Evolutionary conservation across 768 basidiomycete species (phyloP), one percentile per base, ranked within the genome.

Genomic region (Lentinula detonsa): DNA sequence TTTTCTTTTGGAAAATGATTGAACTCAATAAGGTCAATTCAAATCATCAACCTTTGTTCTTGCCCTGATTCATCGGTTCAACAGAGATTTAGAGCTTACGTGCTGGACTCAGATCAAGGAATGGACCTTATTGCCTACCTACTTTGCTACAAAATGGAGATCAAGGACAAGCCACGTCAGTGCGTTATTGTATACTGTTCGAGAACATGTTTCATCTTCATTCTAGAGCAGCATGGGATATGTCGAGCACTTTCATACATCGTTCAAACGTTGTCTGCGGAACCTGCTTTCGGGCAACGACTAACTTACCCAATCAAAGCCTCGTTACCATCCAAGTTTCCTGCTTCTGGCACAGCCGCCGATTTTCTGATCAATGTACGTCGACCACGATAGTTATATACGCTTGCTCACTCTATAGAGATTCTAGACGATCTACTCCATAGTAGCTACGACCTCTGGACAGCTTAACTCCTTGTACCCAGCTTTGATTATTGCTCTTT

Each of bases 101-200:
- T 95, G 7, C 73, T 95, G 11, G 90, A 94, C 56, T 90, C 88
- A 1, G 91, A 93, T 39, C 87, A 83, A 70, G 85, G 84, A 2
- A 85, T 85, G 71, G 90, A 95, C 67, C 68, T 95, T 4, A 75
- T 93, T 31, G 89, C 83, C 0, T 88, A 91, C 71, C 80, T 96
- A 39, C 74, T 97, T 13, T 88, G 89, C 66, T 90, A 89, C 69
- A 85, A 85, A 53, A 77, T 97, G 31, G 93, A 95, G 63, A 86
- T 94, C 68, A 97, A 97, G 72, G 95, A 98, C 68, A 93, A 93
- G 74, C 90, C 94, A 62, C 86, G 94, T 96, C 69, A 70, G 86
- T 73, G 57, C 18, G 4, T 34, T 21, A 46, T 59, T 33, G 9
- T 11, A 9, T 11, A 4, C 42, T 49, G 31, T 11, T 18, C 28